Evolutionary conservation across 495 filamentous ascomycete species (phyloP).

Genomic region (Penicillium waksmanii): DNA sequence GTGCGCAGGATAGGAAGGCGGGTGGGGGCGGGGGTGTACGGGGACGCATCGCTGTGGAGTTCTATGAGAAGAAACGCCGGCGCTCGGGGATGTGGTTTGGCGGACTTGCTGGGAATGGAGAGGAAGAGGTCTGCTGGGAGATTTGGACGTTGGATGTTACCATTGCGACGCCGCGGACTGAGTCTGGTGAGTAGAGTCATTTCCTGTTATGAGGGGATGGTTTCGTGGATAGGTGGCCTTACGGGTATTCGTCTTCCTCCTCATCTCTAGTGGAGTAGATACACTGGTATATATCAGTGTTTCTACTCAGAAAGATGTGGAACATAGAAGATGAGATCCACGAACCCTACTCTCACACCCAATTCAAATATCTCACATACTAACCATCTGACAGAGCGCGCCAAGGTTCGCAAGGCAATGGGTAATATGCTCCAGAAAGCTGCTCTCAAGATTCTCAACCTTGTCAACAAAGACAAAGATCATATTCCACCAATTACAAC

Average conservation of each 20-base stretch:
- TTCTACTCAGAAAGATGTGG: neutral
- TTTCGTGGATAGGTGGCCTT: neutral
- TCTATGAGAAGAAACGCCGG: constrained; percentile 88
- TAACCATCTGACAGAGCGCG: constrained; percentile 60
- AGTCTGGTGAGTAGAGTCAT: constrained; percentile 66
- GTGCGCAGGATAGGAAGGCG: constrained; percentile 50
- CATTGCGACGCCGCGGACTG: constrained; percentile 83
- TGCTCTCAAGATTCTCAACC: constrained; percentile 82
- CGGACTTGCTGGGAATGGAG: constrained; percentile 60
- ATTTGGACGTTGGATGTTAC: constrained; percentile 92
- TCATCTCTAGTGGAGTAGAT: neutral
- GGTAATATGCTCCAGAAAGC: constrained; percentile 82
- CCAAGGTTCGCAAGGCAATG: constrained; percentile 86
- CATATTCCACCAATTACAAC: constrained; percentile 98
- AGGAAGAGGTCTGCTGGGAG: constrained; percentile 97
- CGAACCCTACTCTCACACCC: neutral
- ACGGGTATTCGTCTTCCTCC: neutral
- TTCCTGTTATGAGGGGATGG: neutral
- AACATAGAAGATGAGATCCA: neutral
- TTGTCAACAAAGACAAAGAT: constrained; percentile 86
- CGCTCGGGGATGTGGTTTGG: constrained; percentile 74
- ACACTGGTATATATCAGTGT: neutral
- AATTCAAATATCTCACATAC: neutral
- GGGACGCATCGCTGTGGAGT: constrained; percentile 84
- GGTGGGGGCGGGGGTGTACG: constrained; percentile 56